Evolutionary conservation across 345 rosid genomes (phyloP).

Genomic region (Sonneratia alba): DNA sequence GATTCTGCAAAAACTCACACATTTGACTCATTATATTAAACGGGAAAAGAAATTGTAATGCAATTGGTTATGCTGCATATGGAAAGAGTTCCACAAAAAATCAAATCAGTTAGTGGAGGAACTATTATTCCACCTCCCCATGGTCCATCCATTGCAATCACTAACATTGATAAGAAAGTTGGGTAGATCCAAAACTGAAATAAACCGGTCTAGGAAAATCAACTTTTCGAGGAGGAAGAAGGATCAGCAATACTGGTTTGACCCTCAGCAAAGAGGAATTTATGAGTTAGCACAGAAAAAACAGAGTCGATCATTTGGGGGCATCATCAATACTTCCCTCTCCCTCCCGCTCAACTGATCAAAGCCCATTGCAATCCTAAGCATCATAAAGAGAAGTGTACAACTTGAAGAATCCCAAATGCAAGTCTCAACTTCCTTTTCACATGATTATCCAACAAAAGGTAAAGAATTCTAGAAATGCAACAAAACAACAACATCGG

Average conservation of each 20-base stretch:
- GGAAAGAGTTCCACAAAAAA: too few species aligned
- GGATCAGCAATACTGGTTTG: neutral
- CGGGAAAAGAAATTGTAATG: too few species aligned
- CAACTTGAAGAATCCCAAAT: too few species aligned
- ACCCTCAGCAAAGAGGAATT: neutral
- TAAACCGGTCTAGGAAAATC: too few species aligned
- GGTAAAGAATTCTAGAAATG: neutral
- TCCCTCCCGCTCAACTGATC: neutral
- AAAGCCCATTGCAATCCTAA: neutral
- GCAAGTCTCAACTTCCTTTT: neutral
- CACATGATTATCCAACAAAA: neutral
- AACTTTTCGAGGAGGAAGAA: neutral
- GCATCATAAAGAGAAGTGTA: too few species aligned
- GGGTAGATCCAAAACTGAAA: too few species aligned
- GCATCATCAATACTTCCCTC: neutral
- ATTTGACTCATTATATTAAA: too few species aligned
- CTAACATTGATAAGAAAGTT: too few species aligned
- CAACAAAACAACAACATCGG: neutral
- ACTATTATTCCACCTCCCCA: too few species aligned
- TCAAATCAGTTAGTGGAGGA: neutral
- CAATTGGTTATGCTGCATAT: too few species aligned
- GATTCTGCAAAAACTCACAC: too few species aligned
- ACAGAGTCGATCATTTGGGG: constrained; percentile 1
- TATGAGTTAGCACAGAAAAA: neutral
- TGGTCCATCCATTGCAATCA: too few species aligned